Percentiles rank a stretch among this genome's conserved stretches.
phyloP scores from a whole-genome alignment of 2,329 filamentous ascomycete species.

The Aureobasidium leucospermi region DNA sequence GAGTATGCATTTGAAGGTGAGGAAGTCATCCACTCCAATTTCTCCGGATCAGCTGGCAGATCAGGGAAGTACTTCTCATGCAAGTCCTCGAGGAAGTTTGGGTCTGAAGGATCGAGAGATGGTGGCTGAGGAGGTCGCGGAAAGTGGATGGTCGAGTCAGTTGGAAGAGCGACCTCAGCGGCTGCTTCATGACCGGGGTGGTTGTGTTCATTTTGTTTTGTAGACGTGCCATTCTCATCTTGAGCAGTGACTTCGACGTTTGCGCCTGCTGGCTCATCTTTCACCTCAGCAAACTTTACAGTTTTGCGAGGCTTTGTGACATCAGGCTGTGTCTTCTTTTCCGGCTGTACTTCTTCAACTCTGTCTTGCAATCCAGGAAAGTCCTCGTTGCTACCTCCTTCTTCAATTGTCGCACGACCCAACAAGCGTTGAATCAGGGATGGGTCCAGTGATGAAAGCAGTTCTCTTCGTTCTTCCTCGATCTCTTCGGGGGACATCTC shows the following conservation, averaged over 20 bases:
- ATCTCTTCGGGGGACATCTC: slow-evolving; percentile 80
- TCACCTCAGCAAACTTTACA: slow-evolving; percentile 10
- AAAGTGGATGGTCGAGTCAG: slow-evolving; percentile 47
- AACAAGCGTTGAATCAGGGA: slow-evolving; percentile 70
- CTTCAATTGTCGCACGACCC: slow-evolving; percentile 67
- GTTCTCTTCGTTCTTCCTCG: slow-evolving; percentile 66
- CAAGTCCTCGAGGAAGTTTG: slow-evolving; percentile 74
- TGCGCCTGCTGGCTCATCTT: slow-evolving; percentile 19
- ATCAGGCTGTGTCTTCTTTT: neutral
- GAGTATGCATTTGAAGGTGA: slow-evolving; percentile 72
- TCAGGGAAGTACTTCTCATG: slow-evolving; percentile 91
- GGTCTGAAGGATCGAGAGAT: slow-evolving; percentile 75
- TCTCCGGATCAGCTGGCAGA: slow-evolving; percentile 74
- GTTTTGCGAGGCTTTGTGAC: slow-evolving; percentile 2
- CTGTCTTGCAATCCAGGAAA: slow-evolving; percentile 19
- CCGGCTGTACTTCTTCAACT: neutral
- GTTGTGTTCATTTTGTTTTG: neutral
- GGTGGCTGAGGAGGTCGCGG: slow-evolving; percentile 50
- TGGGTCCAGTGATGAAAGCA: slow-evolving; percentile 71
- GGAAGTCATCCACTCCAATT: slow-evolving; percentile 78
- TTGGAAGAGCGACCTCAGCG: slow-evolving; percentile 12
- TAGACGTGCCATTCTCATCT: neutral
- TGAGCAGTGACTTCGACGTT: neutral
- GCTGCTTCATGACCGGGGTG: slow-evolving; percentile 2
- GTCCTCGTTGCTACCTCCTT: slow-evolving; percentile 42